Evolutionary conservation across 208 protist species (phyloP), one percentile per base, ranked within the genome.

Genomic region (Crithidia bombi): DNA sequence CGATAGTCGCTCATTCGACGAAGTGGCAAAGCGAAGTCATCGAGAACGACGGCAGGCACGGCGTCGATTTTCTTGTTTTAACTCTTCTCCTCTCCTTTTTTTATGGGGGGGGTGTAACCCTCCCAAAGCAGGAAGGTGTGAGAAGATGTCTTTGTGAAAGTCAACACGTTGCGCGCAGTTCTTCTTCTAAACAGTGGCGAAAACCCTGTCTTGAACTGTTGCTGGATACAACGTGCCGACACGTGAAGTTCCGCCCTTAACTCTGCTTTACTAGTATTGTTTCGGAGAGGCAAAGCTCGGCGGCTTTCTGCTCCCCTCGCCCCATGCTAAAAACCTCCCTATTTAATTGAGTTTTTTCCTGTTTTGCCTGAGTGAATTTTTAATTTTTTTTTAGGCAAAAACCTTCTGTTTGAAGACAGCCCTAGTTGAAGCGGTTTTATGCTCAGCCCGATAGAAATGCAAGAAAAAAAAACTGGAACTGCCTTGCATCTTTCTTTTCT

Each of bases 261-360:
- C n/a, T n/a, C n/a, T n/a, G n/a, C n/a, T n/a, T n/a, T n/a, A n/a
- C n/a, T n/a, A n/a, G n/a, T n/a, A n/a, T n/a, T n/a, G n/a, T n/a
- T n/a, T n/a, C n/a, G n/a, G n/a, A n/a, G n/a, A n/a, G n/a, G n/a
- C n/a, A n/a, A n/a, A n/a, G n/a, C n/a, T n/a, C n/a, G n/a, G n/a
- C n/a, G n/a, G n/a, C n/a, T n/a, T n/a, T n/a, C n/a, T n/a, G n/a
- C n/a, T n/a, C n/a, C n/a, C n/a, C n/a, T n/a, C n/a, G n/a, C n/a
- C n/a, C n/a, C n/a, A n/a, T 57, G 38, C 26, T 33, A 36, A 57
- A 5, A 19, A 19, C 44, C 64, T 65, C 49, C 68, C 56, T 58
- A 44, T 56, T 57, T 44, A 12, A 14, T 2, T 58, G 3, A 10
- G 26, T 39, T 54, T 58, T 25, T 35, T 57, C 17, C 25, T 46